phyloP scores from a whole-genome alignment of 176 grass and related monocot species.

The Calamus simplicifolius region DNA sequence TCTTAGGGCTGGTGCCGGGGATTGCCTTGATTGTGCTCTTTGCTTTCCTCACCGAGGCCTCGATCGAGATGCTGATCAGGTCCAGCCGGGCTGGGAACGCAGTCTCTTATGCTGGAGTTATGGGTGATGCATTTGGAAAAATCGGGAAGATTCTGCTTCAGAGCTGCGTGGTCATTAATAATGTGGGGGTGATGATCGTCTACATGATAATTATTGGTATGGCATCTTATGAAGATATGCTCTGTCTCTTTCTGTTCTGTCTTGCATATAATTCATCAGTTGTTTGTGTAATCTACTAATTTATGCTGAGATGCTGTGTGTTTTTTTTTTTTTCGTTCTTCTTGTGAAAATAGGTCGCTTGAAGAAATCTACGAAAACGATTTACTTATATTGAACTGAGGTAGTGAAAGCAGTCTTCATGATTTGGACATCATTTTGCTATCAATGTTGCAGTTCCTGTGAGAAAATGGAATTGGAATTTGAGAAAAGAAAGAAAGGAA shows the following conservation, averaged over 20 bases:
- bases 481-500: too few relatives aligned
- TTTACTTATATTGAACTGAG: too few relatives aligned
- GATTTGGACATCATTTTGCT: too few relatives aligned
- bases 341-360: too few relatives aligned
- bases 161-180: conserved; percentile 82
- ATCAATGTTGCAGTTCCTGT: too few relatives aligned
- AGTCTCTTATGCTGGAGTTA: conserved; percentile 59
- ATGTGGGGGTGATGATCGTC: conserved; percentile 82
- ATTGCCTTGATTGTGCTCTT: conserved; percentile 70
- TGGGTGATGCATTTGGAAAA: conserved; percentile 74
- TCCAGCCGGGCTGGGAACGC: conserved; percentile 62
- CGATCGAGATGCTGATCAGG: conserved; percentile 74
- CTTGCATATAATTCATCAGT: too few relatives aligned
- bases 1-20: conserved; percentile 72
- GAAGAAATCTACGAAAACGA: too few relatives aligned
- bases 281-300: too few relatives aligned
- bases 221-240: neutral
- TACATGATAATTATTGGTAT: conserved; percentile 99
- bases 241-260: neutral
- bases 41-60: conserved; percentile 73
- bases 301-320: too few relatives aligned
- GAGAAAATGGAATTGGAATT: too few relatives aligned
- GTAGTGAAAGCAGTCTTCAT: too few relatives aligned
- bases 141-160: conserved; percentile 57
- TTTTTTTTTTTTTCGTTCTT: too few relatives aligned